phyloP scores from a whole-genome alignment of 1,284 basidiomycete species.

The Tilletia indica region DNA sequence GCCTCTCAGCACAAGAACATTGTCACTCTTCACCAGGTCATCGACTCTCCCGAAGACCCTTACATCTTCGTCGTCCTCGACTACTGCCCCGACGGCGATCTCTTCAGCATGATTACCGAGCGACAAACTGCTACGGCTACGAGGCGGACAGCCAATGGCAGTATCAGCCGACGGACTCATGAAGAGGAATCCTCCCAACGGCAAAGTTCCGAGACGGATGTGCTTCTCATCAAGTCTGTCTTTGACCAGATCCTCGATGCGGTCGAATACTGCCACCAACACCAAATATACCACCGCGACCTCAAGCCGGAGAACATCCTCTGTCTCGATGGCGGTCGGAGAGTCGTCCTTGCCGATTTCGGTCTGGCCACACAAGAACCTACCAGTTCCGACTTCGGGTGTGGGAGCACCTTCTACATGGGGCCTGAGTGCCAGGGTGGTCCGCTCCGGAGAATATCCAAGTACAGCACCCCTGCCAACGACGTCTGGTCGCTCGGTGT shows the following conservation, averaged over 20 bases:
- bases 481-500: slow-evolving; percentile 96
- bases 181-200: slow-evolving; percentile 19
- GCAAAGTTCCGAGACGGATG: slow-evolving; percentile 42
- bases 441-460: slow-evolving; percentile 60
- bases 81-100: slow-evolving; percentile 79
- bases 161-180: slow-evolving; percentile 35
- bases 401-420: slow-evolving; percentile 95
- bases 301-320: slow-evolving; percentile 97
- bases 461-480: slow-evolving; percentile 69
- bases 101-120: slow-evolving; percentile 75
- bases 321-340: slow-evolving; percentile 72
- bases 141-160: slow-evolving; percentile 26
- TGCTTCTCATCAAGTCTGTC: slow-evolving; percentile 47
- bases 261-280: slow-evolving; percentile 74
- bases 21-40: slow-evolving; percentile 82
- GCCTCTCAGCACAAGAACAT: slow-evolving; percentile 77
- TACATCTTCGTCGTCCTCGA: slow-evolving; percentile 67
- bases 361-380: slow-evolving; percentile 90
- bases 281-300: slow-evolving; percentile 88
- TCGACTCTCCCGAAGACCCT: slow-evolving; percentile 65
- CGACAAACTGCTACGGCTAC: slow-evolving; percentile 51
- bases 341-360: slow-evolving; percentile 90
- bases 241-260: slow-evolving; percentile 73
- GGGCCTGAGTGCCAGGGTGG: slow-evolving; percentile 94
- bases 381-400: slow-evolving; percentile 85